Evolutionary conservation across 2,329 filamentous ascomycete genomes (phyloP), one percentile per base, ranked within the genome.

Genomic region (Stemphylium lycopersici): DNA sequence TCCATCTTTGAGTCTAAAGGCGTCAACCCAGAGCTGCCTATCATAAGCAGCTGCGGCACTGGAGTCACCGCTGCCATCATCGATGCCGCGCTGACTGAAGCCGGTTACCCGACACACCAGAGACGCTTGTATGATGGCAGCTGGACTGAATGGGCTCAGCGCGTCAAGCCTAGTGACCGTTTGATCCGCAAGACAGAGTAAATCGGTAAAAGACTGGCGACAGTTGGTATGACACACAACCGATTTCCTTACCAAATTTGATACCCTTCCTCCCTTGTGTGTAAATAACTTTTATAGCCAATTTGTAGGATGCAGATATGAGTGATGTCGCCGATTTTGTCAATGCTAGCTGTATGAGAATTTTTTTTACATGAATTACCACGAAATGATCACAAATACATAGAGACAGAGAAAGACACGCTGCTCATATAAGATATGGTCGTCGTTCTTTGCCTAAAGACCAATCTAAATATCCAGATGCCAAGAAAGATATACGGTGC

Each of bases 11-110:
- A 89, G 72, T 80, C 82, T n/a, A 93, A 89, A 71, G 89, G 91
- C 0, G 79, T 99, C 7, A 88, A 96, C 70, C 86, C 89, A 0
- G 81, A 82, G 24, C 91, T 88, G 73, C 90, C 93, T 3, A 90
- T 97, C 62, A 89, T 98, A 66, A 90, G 87, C 44, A 93, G 85
- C 67, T 99, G 95, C 68, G 95, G 95, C 11, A 97, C 93, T 6
- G 95, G 95, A 31, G 93, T 99, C 46, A 98, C 93, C 10, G 95
- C 95, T 6, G 91, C 90, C 15, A 85, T 97, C 38, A 86, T 99
- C 37, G 95, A 99, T 71, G 89, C 92, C 33, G 95, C 92, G 2
- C 78, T 99, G 48, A 86, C 85, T 26, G 87, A 91, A 74, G 91
- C 93, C 18, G 88, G 87, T 1, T 93, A 87, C 70, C 90, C 89